phyloP scores from a whole-genome alignment of 108 stramenopile species.

The Skeletonema tropicum region DNA sequence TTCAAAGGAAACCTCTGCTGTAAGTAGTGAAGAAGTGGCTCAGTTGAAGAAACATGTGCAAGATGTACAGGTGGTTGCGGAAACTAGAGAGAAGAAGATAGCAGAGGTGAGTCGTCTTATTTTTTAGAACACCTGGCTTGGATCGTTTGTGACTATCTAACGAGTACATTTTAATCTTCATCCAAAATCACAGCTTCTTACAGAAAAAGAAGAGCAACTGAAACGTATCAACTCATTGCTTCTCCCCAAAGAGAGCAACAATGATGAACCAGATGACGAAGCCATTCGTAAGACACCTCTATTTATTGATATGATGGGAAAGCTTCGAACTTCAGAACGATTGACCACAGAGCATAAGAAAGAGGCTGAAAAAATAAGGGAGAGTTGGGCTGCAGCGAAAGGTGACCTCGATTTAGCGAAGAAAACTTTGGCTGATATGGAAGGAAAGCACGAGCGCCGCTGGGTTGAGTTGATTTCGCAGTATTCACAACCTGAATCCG shows the following conservation, averaged over 20 bases:
- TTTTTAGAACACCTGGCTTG: background rate
- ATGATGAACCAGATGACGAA: constrained; percentile 43
- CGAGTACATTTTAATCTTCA: background rate
- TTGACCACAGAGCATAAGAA: constrained; percentile 48
- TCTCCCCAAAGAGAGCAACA: constrained; percentile 34
- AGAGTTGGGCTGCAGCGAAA: constrained; percentile 67
- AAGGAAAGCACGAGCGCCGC: constrained; percentile 67
- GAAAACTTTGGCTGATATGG: constrained; percentile 70
- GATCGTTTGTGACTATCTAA: constrained; percentile 4
- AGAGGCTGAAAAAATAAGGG: constrained; percentile 40
- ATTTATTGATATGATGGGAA: constrained; percentile 52
- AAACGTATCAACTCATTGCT: constrained; percentile 69
- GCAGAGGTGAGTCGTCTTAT: constrained; percentile 56
- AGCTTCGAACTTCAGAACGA: constrained; percentile 54
- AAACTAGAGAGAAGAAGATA: constrained; percentile 68
- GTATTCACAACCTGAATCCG: constrained; percentile 42
- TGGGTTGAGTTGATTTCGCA: constrained; percentile 69
- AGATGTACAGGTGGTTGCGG: constrained; percentile 64
- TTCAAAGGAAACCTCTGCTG: constrained; percentile 27
- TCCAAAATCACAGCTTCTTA: constrained; percentile 43
- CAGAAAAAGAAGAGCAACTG: constrained; percentile 56
- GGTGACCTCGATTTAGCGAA: constrained; percentile 68
- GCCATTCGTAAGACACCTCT: constrained; percentile 46
- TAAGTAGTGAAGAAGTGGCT: constrained; percentile 49
- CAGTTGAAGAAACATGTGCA: constrained; percentile 58